phyloP scores from a whole-genome alignment of 352 stramenopile genomes.

The Nothophytophthora sp. region DNA sequence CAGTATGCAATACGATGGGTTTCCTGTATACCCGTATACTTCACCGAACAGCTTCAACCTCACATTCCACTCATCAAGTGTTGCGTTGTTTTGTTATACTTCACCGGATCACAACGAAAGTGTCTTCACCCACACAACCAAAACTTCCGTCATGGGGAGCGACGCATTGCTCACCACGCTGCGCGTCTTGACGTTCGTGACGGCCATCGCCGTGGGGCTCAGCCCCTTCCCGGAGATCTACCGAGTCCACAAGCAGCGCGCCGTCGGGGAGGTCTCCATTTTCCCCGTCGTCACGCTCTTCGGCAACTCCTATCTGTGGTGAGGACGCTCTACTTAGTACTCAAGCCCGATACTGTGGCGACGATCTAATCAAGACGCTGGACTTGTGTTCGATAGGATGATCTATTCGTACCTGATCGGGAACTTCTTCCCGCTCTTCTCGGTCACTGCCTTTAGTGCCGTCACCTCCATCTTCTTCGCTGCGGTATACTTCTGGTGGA shows the following conservation, averaged over 20 bases:
- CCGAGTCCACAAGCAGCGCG: slow-evolving; percentile 17
- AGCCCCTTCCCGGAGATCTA: slow-evolving; percentile 23
- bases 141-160: background rate
- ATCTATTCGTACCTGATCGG: slow-evolving; percentile 29
- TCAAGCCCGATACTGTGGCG: no score
- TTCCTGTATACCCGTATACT: no score
- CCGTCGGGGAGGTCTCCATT: slow-evolving; percentile 16
- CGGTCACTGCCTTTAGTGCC: slow-evolving; percentile 29
- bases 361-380: no score
- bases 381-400: no score
- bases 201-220: background rate
- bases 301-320: slow-evolving; percentile 32
- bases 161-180: background rate
- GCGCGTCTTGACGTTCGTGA: background rate
- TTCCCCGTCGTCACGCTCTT: slow-evolving; percentile 33
- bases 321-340: no score
- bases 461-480: slow-evolving; percentile 30
- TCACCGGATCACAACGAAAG: no score
- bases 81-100: no score
- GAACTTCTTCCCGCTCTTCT: slow-evolving; percentile 32
- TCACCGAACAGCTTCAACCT: no score
- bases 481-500: slow-evolving; percentile 27
- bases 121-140: no score
- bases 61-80: no score
- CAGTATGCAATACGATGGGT: no score